A percentile compares a stretch with the other conserved stretches of the same genome.
These are phyloP conservation scores for Mycena filopes DNA, from an alignment of 768 basidiomycete genomes.

Conservation along the genomic window DNA sequence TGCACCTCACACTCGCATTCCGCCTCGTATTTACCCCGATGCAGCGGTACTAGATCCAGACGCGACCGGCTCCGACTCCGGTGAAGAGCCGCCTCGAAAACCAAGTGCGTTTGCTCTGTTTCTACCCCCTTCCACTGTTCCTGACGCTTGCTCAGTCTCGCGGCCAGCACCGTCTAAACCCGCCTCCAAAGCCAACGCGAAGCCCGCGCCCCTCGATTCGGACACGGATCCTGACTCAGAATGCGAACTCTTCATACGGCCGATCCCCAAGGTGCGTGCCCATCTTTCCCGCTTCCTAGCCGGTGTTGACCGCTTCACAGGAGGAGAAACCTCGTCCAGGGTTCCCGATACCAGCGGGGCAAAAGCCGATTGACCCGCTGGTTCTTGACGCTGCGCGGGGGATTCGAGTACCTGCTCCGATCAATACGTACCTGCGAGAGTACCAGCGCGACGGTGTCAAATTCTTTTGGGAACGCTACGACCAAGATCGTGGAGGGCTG, in stretches of 20 bases:
- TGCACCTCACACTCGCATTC: neutral
- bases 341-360: slow-evolving; percentile 59
- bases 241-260: slow-evolving; percentile 6
- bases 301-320: slow-evolving; percentile 36
- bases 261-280: neutral
- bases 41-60: slow-evolving; percentile 6
- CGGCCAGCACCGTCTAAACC: neutral
- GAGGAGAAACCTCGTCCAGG: slow-evolving; percentile 61
- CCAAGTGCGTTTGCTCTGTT: neutral
- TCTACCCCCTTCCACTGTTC: neutral
- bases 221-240: slow-evolving; percentile 57
- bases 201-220: slow-evolving; percentile 41
- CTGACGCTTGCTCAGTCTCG: neutral
- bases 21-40: neutral
- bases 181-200: slow-evolving; percentile 10
- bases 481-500: slow-evolving; percentile 76
- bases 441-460: slow-evolving; percentile 90
- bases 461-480: slow-evolving; percentile 84
- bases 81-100: neutral
- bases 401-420: slow-evolving; percentile 69
- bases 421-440: slow-evolving; percentile 88
- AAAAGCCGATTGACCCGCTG: slow-evolving; percentile 56
- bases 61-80: neutral
- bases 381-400: slow-evolving; percentile 58
- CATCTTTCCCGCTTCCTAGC: neutral